A percentile compares a stretch with the other conserved stretches of the same genome.
These are phyloP conservation scores for Ogataea populi-albae DNA, from an alignment of 805 yeast genomes.

Conservation along the genomic window DNA sequence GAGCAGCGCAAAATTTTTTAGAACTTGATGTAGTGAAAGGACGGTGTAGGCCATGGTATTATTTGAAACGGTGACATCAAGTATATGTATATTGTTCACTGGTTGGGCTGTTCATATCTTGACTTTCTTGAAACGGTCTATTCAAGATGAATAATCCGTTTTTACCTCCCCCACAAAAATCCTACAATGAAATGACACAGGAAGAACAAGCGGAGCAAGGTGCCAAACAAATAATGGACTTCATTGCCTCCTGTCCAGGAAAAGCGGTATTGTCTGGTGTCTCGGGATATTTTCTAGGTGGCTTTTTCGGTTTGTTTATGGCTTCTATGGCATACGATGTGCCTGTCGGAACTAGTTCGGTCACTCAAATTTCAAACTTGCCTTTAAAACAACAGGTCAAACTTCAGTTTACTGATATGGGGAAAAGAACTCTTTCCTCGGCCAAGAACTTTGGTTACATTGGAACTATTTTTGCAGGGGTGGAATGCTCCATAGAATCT, in stretches of 20 bases:
- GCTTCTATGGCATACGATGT: conserved; percentile 84
- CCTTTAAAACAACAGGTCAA: conserved; percentile 94
- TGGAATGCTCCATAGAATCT: conserved; percentile 86
- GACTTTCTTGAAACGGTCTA: background rate
- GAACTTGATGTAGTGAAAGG: too few species aligned
- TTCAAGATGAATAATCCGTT: conserved; percentile 33
- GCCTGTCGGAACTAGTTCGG: conserved; percentile 52
- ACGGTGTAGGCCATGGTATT: too few species aligned
- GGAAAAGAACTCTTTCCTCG: conserved; percentile 76
- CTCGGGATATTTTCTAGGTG: conserved; percentile 92
- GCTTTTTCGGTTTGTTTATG: conserved; percentile 94
- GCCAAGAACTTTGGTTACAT: conserved; percentile 94
- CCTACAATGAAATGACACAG: conserved; percentile 70
- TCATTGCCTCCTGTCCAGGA: conserved; percentile 94
- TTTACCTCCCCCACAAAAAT: conserved; percentile 43
- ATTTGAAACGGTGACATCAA: too few species aligned
- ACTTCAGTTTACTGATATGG: conserved; percentile 89
- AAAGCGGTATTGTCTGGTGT: conserved; percentile 89
- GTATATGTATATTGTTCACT: too few species aligned
- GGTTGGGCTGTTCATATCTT: too few species aligned
- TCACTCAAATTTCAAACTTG: conserved; percentile 65
- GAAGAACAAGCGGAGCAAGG: conserved; percentile 94
- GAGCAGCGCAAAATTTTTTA: background rate
- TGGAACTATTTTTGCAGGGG: conserved; percentile 88
- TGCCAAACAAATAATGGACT: conserved; percentile 75